Evolutionary conservation across 179 eudicot species (phyloP), one percentile per base, ranked within the genome.

Genomic region (Spinacia oleracea): DNA sequence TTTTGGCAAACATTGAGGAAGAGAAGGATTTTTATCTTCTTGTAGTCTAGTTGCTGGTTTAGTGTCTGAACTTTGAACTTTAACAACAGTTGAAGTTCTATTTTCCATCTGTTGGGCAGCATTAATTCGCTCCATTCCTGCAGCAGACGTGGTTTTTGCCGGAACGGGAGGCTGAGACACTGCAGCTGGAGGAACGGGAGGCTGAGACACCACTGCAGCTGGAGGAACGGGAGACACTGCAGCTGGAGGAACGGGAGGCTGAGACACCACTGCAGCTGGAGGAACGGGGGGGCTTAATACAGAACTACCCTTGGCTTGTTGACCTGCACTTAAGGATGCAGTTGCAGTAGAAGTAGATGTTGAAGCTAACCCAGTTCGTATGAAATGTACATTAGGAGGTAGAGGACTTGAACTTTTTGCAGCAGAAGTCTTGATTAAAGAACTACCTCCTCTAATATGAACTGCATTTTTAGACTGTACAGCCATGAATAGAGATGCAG

Each of bases 321-420:
- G 82, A 68, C 65, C 67, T 72, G 76, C 48, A 77, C 74, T 70
- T 70, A 18, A 81, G 48, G 81, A 11, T 25, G 85, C 48, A 62
- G 74, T 74, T 32, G 88, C 67, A 45, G 87, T 59, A 77, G 58
- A 60, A 60, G 18, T 60, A 2, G 66, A 14, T 29, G 34, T 12
- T 48, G 56, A 60, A 55, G 87, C 80, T 55, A 83, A 69, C 46
- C 91, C 90, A 77, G 89, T 84, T 20, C 91, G 86, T 53, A 91
- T 82, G 63, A 72, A 88, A 71, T 91, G 93, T 68, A 91, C 93
- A 77, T 90, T 91, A 27, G 90, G 70, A 66, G 70, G 70, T 46
- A 66, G 25, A 34, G 45, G 70, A 20, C 45, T 66, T 25, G 91
- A 83, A 60, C 85, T 87, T 71, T 90, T 89, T 43, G 89, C 72